Evolutionary conservation across 352 stramenopile species (phyloP).

Genomic region (Elongisporangium prolatum): DNA sequence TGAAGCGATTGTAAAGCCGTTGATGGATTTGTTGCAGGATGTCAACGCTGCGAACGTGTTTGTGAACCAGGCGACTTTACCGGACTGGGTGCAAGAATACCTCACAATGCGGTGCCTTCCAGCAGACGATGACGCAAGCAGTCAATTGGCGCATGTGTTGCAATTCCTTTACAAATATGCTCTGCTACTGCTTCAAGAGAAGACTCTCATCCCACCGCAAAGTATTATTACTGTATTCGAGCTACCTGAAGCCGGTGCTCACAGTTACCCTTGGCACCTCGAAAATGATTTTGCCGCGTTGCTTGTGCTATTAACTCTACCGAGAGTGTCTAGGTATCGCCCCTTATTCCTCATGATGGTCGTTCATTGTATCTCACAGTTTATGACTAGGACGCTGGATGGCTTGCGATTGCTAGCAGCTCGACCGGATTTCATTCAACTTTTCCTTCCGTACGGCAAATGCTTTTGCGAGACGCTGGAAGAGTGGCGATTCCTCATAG

Average conservation of each 20-base stretch:
- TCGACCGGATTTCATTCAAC: constrained; percentile 37
- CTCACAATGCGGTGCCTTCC: constrained; percentile 39
- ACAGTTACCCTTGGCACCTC: constrained; percentile 22
- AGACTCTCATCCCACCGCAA: constrained; percentile 34
- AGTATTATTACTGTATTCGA: constrained; percentile 17
- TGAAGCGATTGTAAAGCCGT: constrained; percentile 4
- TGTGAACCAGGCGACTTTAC: constrained; percentile 15
- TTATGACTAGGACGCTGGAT: constrained; percentile 31
- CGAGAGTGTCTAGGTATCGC: constrained; percentile 50
- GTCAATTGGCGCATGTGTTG: constrained; percentile 16
- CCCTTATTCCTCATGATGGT: too few species aligned
- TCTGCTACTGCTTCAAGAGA: constrained; percentile 49
- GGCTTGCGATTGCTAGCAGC: constrained; percentile 59
- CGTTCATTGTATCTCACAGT: not conserved
- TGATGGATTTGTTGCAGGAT: constrained; percentile 12
- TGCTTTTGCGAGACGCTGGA: constrained; percentile 62
- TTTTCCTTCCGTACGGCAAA: constrained; percentile 75
- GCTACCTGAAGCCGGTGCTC: not conserved
- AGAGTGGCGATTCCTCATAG: constrained; percentile 74
- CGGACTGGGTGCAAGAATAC: constrained; percentile 53
- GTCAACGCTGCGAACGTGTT: constrained; percentile 5
- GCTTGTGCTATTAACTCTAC: constrained; percentile 60
- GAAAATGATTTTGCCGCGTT: constrained; percentile 60
- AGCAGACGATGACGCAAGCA: not conserved
- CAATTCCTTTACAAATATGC: constrained; percentile 38